Conservation (phyloP, 345 rosid species). For the Salix arbutifolia region DNA sequence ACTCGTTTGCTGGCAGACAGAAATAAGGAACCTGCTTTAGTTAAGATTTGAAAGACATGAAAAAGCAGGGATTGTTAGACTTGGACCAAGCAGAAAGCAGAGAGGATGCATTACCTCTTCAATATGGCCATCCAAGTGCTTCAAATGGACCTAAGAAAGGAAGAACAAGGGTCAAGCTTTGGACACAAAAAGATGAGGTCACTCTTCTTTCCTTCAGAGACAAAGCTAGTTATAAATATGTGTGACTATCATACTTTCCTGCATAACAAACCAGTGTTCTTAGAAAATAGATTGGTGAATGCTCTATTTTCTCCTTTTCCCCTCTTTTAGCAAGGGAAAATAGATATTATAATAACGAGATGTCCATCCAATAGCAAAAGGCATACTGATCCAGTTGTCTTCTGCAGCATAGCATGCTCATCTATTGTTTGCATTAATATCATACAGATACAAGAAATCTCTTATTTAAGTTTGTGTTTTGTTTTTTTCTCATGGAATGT, state of each 20-base stretch:
- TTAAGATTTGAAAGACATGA: conserved; percentile 37
- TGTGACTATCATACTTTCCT: neutral
- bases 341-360: neutral
- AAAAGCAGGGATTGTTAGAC: conserved; percentile 29
- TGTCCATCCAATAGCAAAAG: neutral
- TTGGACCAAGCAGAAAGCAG: conserved; percentile 15
- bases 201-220: neutral
- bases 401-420: neutral
- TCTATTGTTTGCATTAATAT: neutral
- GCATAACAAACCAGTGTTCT: neutral
- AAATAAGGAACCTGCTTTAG: conserved; percentile 96
- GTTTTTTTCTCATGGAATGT: neutral
- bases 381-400: neutral
- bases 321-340: neutral
- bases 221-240: neutral
- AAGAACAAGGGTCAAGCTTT: conserved; percentile 14
- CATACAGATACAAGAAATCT: neutral
- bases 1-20: conserved; percentile 90
- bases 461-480: neutral
- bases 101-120: conserved; percentile 60
- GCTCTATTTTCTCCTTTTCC: neutral
- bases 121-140: conserved; percentile 92
- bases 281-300: neutral
- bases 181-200: neutral
- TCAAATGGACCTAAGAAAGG: conserved; percentile 70